Evolutionary conservation across 2,329 filamentous ascomycete species (phyloP), one percentile per base, ranked within the genome.

Genomic region (Ophiostoma sp.): DNA sequence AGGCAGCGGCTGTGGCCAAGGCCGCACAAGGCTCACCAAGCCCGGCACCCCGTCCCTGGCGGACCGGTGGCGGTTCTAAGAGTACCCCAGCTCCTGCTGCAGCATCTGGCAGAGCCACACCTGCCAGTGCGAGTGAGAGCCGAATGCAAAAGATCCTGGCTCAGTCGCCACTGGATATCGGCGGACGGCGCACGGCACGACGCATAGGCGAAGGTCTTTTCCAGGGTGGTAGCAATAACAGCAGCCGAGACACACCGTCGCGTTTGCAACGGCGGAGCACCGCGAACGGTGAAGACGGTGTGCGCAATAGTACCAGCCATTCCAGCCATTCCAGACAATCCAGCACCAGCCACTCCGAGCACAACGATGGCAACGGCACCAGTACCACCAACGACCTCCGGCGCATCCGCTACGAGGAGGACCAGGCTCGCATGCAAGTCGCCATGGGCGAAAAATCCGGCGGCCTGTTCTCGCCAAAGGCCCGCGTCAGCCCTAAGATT

Each of bases 11-110:
- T 22, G 71, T 61, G 15, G 74, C 74, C 8, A 75, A 70, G 9
- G 74, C 72, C 8, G 73, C 72, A 1, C 72, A 76, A 74, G 85
- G 82, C 22, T 87, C 85, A 1, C 86, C 86, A 0, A 88, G 86
- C 72, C 86, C 86, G 0, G 86, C 86, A 0, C 86, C 86, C 1
- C 80, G 86, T 42, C 77, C 81, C 8, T 85, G 84, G 82, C 82
- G 83, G 15, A 77, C 82, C 22, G 80, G 52, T 8, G 57, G 71
- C 9, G 59, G 59, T 28, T 4, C 31, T 45, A 42, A 72, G n/a
- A 50, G 64, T 48, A 73, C 68, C 12, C 70, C 66, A 22, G 83
- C 39, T 28, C 73, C 69, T 8, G 22, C 28, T n/a, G 45, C 22
- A 11, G 69, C n/a, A 71, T 25, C 36, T 19, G 52, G 33, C 33